phyloP scores from a whole-genome alignment of 371 early-diverging fungal species.

The Mucor indicus region DNA sequence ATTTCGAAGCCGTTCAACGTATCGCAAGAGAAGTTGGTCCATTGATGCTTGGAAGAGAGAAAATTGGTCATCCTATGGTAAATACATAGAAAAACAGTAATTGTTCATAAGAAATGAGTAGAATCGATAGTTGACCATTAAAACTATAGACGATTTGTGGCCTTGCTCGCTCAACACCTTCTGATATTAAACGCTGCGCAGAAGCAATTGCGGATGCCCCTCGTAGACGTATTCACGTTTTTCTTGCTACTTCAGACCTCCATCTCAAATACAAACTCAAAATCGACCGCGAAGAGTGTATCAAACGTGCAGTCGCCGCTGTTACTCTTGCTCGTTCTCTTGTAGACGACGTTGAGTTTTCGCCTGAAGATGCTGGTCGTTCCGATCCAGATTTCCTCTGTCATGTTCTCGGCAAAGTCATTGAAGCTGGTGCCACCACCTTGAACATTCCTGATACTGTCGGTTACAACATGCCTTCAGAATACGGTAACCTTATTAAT shows the following conservation, averaged over 20 bases:
- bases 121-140: background rate
- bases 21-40: constrained; percentile 91
- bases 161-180: constrained; percentile 80
- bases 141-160: constrained; percentile 76
- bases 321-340: constrained; percentile 78
- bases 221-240: constrained; percentile 86
- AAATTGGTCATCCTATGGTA: constrained; percentile 82
- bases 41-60: constrained; percentile 77
- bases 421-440: constrained; percentile 93
- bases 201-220: constrained; percentile 88
- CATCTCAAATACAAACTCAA: constrained; percentile 92
- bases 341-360: constrained; percentile 89
- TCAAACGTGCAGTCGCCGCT: constrained; percentile 79
- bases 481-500: constrained; percentile 83
- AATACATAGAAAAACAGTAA: no score
- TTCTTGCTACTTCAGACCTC: constrained; percentile 95
- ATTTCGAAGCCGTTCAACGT: constrained; percentile 91
- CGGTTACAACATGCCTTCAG: constrained; percentile 89
- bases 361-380: constrained; percentile 93
- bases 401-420: constrained; percentile 80
- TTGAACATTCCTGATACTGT: constrained; percentile 97
- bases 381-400: constrained; percentile 87
- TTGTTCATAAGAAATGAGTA: background rate
- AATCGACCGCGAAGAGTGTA: constrained; percentile 86
- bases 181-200: constrained; percentile 86